phyloP scores from a whole-genome alignment of 108 stramenopile genomes.

The Cyclostephanos invisitatus region DNA sequence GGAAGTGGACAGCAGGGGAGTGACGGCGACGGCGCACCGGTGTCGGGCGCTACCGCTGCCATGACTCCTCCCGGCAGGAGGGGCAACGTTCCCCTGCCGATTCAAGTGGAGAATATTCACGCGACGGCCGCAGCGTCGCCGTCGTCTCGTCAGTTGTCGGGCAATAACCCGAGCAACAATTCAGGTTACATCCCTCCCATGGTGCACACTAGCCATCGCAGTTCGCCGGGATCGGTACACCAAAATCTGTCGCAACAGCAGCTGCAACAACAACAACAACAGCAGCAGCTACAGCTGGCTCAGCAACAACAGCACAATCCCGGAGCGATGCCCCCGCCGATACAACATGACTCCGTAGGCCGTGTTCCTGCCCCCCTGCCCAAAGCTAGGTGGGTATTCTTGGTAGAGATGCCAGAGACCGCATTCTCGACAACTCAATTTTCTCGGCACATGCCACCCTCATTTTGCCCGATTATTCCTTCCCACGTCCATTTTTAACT shows the following conservation, averaged over 20 bases:
- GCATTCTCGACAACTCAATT: not conserved
- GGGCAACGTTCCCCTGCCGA: constrained; percentile 2
- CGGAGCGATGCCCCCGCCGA: constrained; percentile 8
- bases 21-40: not conserved
- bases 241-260: not conserved
- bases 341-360: not conserved
- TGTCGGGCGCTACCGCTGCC: not conserved
- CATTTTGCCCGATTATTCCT: not conserved
- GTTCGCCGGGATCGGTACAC: not conserved
- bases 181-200: constrained; percentile 22
- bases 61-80: not conserved
- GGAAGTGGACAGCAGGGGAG: not conserved
- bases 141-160: constrained; percentile 9
- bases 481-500: not conserved
- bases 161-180: constrained; percentile 16
- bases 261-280: constrained; percentile 9
- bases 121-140: constrained; percentile 3
- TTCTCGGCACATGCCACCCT: not conserved
- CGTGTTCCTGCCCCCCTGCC: constrained; percentile 34
- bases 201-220: constrained; percentile 20
- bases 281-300: not conserved
- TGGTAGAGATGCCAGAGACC: not conserved
- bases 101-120: not conserved
- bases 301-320: constrained; percentile 9
- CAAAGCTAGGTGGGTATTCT: constrained; percentile 18